Percentiles rank a stretch among this genome's conserved stretches.
Evolutionary conservation across 2,329 filamentous ascomycete species (phyloP).

Genomic region (Aspergillus sp.): DNA sequence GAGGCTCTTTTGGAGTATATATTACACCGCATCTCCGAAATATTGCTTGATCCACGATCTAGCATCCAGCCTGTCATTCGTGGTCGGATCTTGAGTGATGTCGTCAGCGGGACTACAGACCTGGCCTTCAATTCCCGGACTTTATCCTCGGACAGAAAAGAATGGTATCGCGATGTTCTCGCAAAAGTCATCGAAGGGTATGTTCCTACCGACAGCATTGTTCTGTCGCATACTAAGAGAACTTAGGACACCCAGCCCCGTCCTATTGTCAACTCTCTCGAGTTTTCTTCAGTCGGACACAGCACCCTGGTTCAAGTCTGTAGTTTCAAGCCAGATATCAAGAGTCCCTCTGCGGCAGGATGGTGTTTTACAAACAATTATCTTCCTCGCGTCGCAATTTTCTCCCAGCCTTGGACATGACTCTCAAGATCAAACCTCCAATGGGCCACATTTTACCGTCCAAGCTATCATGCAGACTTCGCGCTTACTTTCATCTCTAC

Average conservation of each 20-base stretch:
- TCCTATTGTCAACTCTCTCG: constrained; percentile 35
- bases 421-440: constrained; percentile 25
- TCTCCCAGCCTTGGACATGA: constrained; percentile 37
- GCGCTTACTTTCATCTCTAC: constrained; percentile 41
- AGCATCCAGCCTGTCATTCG: constrained; percentile 40
- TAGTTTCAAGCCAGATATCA: constrained; percentile 37
- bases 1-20: constrained; percentile 30
- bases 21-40: constrained; percentile 24
- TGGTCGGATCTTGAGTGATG: constrained; percentile 39
- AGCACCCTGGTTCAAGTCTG: constrained; percentile 37
- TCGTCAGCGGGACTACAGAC: constrained; percentile 38
- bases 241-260: constrained; percentile 33
- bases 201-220: constrained; percentile 2
- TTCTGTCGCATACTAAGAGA: constrained; percentile 13
- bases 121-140: constrained; percentile 36
- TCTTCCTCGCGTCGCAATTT: constrained; percentile 43
- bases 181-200: constrained; percentile 35
- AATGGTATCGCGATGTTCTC: constrained; percentile 22
- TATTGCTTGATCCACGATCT: constrained; percentile 30
- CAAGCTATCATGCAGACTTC: constrained; percentile 46
- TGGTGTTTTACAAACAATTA: constrained; percentile 41
- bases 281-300: constrained; percentile 36
- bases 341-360: constrained; percentile 37
- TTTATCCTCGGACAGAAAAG: constrained; percentile 13
- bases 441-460: constrained; percentile 40